Conservation (phyloP, 768 basidiomycete genomes). For the Galerina marginata region DNA sequence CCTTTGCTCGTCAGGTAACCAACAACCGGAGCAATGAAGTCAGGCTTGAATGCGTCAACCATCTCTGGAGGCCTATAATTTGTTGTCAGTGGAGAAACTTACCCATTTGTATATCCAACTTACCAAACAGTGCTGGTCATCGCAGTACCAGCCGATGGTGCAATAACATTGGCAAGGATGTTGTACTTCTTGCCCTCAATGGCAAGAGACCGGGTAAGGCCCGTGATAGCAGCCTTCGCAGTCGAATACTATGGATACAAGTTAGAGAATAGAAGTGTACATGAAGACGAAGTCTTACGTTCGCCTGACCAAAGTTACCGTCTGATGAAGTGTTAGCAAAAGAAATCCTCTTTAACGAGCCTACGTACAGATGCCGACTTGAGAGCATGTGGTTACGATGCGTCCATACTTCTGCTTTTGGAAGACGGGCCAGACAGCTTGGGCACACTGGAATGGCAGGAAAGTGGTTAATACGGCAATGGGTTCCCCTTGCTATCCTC, state of each 20-base stretch:
- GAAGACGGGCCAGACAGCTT: conserved; percentile 97
- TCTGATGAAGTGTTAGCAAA: conserved; percentile 49
- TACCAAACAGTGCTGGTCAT: conserved; percentile 89
- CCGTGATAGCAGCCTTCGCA: conserved; percentile 91
- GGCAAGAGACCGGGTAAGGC: conserved; percentile 87
- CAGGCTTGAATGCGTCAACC: conserved; percentile 94
- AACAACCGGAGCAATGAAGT: conserved; percentile 91
- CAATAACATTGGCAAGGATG: conserved; percentile 88
- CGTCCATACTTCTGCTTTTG: conserved; percentile 96
- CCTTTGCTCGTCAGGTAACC: conserved; percentile 86
- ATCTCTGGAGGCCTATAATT: conserved; percentile 72
- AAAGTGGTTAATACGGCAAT: not conserved
- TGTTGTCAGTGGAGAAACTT: not conserved
- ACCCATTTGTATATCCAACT: conserved; percentile 18
- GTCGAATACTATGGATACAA: conserved; percentile 70
- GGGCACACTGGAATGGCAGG: conserved; percentile 65
- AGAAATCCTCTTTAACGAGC: not conserved
- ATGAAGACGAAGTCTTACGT: conserved; percentile 48
- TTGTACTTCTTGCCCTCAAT: conserved; percentile 92
- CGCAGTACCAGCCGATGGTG: conserved; percentile 87
- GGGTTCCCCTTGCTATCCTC: not conserved
- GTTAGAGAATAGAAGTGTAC: conserved; percentile 9
- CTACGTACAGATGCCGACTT: conserved; percentile 87
- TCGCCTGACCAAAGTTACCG: conserved; percentile 95
- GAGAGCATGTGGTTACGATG: conserved; percentile 92